A percentile compares a stretch with the other conserved stretches of the same genome.
Evolutionary conservation across 768 basidiomycete genomes (phyloP).

Genomic region (Termitomyces sp.): DNA sequence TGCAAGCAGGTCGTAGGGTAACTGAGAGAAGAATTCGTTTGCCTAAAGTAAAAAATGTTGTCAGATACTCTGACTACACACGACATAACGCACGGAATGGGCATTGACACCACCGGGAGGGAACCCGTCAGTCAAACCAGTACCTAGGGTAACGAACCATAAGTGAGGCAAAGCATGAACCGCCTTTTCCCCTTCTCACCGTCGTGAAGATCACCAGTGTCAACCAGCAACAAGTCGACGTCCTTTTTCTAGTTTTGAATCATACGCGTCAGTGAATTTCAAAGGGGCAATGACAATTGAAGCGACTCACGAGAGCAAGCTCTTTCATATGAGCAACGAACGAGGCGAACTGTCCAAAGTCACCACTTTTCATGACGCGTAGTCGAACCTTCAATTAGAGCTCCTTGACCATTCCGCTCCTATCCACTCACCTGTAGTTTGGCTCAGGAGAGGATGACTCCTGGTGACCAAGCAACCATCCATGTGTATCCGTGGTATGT

Average conservation of each 20-base stretch:
- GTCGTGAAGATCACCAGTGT: slow-evolving; percentile 73
- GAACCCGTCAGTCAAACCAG: slow-evolving; percentile 73
- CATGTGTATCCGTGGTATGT: slow-evolving; percentile 79
- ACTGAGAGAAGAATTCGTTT: slow-evolving; percentile 63
- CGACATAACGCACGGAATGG: slow-evolving; percentile 45
- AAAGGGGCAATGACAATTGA: neutral
- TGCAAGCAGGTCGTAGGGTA: slow-evolving; percentile 78
- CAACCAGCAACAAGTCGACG: slow-evolving; percentile 79
- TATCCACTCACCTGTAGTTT: slow-evolving; percentile 49
- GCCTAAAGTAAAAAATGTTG: slow-evolving; percentile 32
- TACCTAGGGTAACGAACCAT: slow-evolving; percentile 34
- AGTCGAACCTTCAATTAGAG: neutral
- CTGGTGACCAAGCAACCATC: slow-evolving; percentile 75
- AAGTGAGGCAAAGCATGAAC: neutral
- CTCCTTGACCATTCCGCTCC: neutral
- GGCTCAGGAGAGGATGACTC: slow-evolving; percentile 69
- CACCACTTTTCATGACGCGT: slow-evolving; percentile 29
- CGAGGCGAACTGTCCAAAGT: slow-evolving; percentile 81
- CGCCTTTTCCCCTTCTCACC: slow-evolving; percentile 24
- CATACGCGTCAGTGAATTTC: neutral
- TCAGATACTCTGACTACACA: neutral
- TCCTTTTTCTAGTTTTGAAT: slow-evolving; percentile 42
- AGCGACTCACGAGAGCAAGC: slow-evolving; percentile 45
- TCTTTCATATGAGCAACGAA: slow-evolving; percentile 81
- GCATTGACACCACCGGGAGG: slow-evolving; percentile 66